Evolutionary conservation across 768 basidiomycete genomes (phyloP).

Genomic region (Leucosporidium yakuticum): DNA sequence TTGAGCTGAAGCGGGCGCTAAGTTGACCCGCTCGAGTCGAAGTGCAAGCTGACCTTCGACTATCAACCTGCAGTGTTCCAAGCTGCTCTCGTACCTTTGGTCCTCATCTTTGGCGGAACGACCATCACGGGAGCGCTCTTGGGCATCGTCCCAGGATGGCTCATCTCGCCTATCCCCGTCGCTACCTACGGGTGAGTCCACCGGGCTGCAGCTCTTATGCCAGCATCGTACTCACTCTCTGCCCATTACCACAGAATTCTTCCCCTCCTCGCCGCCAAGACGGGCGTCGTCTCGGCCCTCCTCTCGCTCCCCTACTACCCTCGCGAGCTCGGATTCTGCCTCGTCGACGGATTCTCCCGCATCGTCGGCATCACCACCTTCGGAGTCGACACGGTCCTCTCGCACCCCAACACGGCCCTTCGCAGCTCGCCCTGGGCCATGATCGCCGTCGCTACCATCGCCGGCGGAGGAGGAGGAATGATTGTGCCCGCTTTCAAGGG

Average conservation of each 20-base stretch:
- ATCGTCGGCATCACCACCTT: constrained; percentile 35
- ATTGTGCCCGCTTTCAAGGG: constrained; percentile 26
- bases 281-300: constrained; percentile 14
- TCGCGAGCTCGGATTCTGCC: constrained; percentile 32
- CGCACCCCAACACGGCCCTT: constrained; percentile 29
- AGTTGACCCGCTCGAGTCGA: neutral
- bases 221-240: neutral
- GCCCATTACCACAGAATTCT: constrained; percentile 7
- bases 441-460: constrained; percentile 25
- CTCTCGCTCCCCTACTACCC: constrained; percentile 30
- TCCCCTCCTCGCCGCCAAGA: constrained; percentile 28
- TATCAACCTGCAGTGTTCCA: constrained; percentile 18
- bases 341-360: constrained; percentile 35
- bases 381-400: constrained; percentile 33
- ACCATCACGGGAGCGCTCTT: constrained; percentile 26
- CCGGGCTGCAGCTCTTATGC: no score
- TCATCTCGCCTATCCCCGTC: constrained; percentile 31
- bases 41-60: neutral
- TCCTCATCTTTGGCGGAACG: constrained; percentile 30
- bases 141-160: constrained; percentile 30
- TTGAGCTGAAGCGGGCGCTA: neutral
- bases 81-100: constrained; percentile 30
- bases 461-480: constrained; percentile 31
- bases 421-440: constrained; percentile 30
- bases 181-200: constrained; percentile 25